Conservation (phyloP, 2,329 filamentous ascomycete genomes). For the Trichothecium sympodiale region DNA sequence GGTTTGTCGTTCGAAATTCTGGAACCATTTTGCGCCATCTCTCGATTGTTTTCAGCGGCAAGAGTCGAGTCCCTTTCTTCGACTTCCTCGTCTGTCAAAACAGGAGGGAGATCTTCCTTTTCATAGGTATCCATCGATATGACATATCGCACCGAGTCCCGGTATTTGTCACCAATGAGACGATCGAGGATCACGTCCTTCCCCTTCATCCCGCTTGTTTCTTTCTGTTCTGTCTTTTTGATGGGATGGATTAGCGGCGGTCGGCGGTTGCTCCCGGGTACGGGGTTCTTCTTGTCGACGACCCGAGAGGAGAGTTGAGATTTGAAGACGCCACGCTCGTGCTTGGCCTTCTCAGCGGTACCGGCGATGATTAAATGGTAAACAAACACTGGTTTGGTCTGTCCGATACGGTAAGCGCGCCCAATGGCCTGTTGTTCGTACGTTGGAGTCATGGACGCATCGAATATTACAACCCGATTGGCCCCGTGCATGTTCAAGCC, state of each 20-base stretch:
- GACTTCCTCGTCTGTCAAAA: constrained; percentile 49
- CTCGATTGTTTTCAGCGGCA: constrained; percentile 31
- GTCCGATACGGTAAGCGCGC: constrained; percentile 75
- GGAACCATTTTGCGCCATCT: constrained; percentile 16
- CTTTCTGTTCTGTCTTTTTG: constrained; percentile 35
- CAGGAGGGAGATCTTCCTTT: constrained; percentile 47
- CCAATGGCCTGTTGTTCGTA: constrained; percentile 82
- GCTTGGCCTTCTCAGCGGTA: constrained; percentile 65
- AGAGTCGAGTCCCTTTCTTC: too few species aligned
- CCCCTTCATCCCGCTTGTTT: constrained; percentile 41
- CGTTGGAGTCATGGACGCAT: constrained; percentile 71
- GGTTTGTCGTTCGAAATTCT: too few species aligned
- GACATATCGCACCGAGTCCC: constrained; percentile 38
- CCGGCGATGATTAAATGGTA: constrained; percentile 72
- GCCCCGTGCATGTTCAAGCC: constrained; percentile 78
- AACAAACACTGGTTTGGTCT: constrained; percentile 69
- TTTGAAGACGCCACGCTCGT: constrained; percentile 72
- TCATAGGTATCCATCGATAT: constrained; percentile 63
- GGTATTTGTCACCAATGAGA: constrained; percentile 25
- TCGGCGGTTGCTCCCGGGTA: constrained; percentile 51
- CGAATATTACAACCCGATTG: constrained; percentile 78
- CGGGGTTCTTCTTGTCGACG: constrained; percentile 70
- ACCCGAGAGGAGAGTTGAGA: constrained; percentile 67
- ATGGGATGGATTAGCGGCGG: constrained; percentile 49
- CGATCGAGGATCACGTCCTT: constrained; percentile 52